These are phyloP conservation scores for Rheum nobile DNA, from an alignment of 148 eudicot genomes.

Conservation along the genomic window DNA sequence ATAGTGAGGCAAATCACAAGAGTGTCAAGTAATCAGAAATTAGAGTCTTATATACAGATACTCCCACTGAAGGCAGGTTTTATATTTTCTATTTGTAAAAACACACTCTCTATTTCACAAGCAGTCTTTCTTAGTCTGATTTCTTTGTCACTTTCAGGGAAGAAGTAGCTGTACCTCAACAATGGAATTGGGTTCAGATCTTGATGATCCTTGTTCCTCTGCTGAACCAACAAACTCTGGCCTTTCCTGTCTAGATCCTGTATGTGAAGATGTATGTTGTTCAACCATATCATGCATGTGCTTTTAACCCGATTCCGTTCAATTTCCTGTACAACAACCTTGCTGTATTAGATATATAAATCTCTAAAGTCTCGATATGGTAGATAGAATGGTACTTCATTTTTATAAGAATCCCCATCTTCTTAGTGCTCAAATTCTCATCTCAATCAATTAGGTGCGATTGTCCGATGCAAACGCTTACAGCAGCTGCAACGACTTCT, in stretches of 20 bases:
- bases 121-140: conserved; percentile 5
- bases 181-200: conserved; percentile 42
- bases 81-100: not conserved
- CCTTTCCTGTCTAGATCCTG: conserved; percentile 27
- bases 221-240: conserved; percentile 28
- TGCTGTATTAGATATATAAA: not conserved
- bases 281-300: not conserved
- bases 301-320: not conserved
- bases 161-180: conserved; percentile 28
- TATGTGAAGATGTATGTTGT: conserved; percentile 50
- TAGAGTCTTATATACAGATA: conserved; percentile 34
- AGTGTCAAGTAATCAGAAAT: conserved; percentile 31
- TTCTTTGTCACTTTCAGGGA: conserved; percentile 32
- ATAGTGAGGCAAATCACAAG: conserved; percentile 36
- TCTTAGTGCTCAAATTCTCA: not conserved
- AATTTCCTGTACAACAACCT: not conserved
- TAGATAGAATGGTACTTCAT: not conserved
- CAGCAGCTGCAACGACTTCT: conserved; percentile 38
- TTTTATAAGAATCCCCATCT: not conserved
- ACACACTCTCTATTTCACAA: not conserved
- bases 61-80: conserved; percentile 39
- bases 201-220: conserved; percentile 35
- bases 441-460: conserved; percentile 12
- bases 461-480: conserved; percentile 31
- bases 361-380: not conserved